Evolutionary conservation across 768 basidiomycete species (phyloP), one percentile per base, ranked within the genome.

Genomic region (Trametes coccinea): DNA sequence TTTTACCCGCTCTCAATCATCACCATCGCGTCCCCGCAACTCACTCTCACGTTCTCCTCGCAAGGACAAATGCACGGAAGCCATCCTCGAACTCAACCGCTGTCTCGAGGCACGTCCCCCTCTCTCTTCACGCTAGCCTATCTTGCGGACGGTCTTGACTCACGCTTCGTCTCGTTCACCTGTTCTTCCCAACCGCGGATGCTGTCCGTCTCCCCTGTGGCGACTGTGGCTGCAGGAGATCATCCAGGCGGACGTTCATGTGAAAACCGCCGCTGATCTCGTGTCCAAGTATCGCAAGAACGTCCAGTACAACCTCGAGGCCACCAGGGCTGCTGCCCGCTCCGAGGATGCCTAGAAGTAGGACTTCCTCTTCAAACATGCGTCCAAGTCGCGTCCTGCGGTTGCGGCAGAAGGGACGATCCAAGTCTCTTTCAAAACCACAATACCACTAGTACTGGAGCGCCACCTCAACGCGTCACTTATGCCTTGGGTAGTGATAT

Each of bases 41-140:
- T 8, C 47, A n/a, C 45, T 40, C 29, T 3, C 47, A 16, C 33
- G 13, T 27, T 39, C 11, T 37, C 17, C 40, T 27, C 45, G 33
- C 27, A 66, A 95, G 94, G 91, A 92, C 54, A 95, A 94, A 75
- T 95, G 93, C 75, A 93, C 93, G 34, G 95, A 98, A 74, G 88
- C 88, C 75, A 85, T 97, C 58, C 73, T 88, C 29, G 95, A 96
- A 71, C 80, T 97, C 61, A 96, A 96, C 70, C 88, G 90, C 61
- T 93, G 90, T 70, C 77, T 95, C 62, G 88, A 93, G 77, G 93
- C 94, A 53, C 45, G 65, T 59, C 53, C 39, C 37, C 46, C 14
- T 29, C 29, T 8, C 34, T 29, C 13, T 45, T 33, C 40, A 4
- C 50, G 52, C 43, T 22, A 17, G 11, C 2, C 41, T 56, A 31